Evolutionary conservation across 208 protist genomes (phyloP), one percentile per base, ranked within the genome.

Genomic region (Trypanosoma grayi): DNA sequence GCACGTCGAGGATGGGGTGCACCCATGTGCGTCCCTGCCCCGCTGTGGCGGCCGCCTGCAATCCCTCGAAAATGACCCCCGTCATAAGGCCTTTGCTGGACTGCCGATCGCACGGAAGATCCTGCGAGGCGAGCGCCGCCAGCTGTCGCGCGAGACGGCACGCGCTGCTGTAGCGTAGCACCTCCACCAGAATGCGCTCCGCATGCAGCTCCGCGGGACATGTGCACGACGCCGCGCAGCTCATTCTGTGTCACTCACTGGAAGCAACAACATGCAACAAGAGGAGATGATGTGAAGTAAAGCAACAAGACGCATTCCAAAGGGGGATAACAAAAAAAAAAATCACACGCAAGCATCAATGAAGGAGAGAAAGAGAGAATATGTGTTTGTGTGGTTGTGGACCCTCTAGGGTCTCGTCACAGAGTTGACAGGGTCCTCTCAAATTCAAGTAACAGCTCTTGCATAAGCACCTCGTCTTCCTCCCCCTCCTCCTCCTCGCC

Each of bases 1-100:
- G 63, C 4, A 77, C 69, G 39, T 81, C 75, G 31, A 81, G 13
- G 36, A 81, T 65, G 28, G 75, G 70, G 37, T 81, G 75, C 11
- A 81, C 46, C 55, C 36, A 20, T 16, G n/a, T 31, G 27, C 59
- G 59, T n/a, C 40, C 27, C 36, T 22, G 31, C 8, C 25, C 31
- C 11, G n/a, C 46, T 0, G 2, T 54, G 34, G 58, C 68, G 18
- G 43, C 34, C 8, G 46, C 36, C 46, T 81, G 62, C 10, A 73
- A 54, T 2, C 75, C 69, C 45, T 81, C 75, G 40, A 81, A 81
- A 53, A 81, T 67, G 25, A 61, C 59, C 4, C 54, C 53, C 2
- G 75, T 61, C 37, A 81, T 50, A 10, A 81, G 55, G 2, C 75
- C 75, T 58, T 41, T 59, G 22, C 61, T 51, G 13, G 73, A 59